Base-by-base conservation (phyloP, 2,329 filamentous ascomycete species). In the Diaporthe vexans region DNA sequence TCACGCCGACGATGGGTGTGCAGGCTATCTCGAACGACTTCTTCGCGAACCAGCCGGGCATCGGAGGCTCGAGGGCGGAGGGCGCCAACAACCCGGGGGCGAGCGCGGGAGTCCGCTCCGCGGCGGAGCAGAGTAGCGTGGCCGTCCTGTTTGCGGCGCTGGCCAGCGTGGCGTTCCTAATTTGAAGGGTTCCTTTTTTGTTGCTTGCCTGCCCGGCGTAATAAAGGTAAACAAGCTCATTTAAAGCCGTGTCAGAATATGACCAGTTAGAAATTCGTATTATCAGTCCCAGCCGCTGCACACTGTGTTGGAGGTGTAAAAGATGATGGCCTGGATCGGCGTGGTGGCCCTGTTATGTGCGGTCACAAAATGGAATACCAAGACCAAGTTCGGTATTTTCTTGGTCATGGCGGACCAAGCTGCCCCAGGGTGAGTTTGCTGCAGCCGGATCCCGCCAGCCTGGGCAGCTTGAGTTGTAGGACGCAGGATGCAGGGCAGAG, bases 1-100 rank as follows among this genome's bases (percentile, higher is more conserved):
- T 77, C 59, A 76, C 79, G 19, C 72, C 75, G 17, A 74, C 79
- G 11, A 79, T 67, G 59, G 73, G 73, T 43, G 73, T 72, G 51
- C 73, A 74, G 73, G 17, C 35, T 33, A 19, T 68, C 24, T 19
- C 72, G n/a, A n/a, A 9, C 43, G 72, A 52, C 33, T 73, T 73
- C 63, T 73, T 73, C 35, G 52, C 54, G 17, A 24, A 46, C 40
- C 46, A 26, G 48, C 3, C 29, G 8, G 40, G 13, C 40, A 35
- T 40, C 63, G 63, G 48, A 17, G 48, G 63, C 46, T 54, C 63
- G 48, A 68, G 63, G 63, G 48, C 48, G 13, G 63, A 54, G 63
- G 33, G 46, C 29, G 29, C 63, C 26, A 52, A 52, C 21, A 15
- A 26, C 29, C 46, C 9, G 21, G 48, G 48, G 48, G 37, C 13